phyloP scores from a whole-genome alignment of 495 filamentous ascomycete genomes.

The Saxispiralis lemnorum region DNA sequence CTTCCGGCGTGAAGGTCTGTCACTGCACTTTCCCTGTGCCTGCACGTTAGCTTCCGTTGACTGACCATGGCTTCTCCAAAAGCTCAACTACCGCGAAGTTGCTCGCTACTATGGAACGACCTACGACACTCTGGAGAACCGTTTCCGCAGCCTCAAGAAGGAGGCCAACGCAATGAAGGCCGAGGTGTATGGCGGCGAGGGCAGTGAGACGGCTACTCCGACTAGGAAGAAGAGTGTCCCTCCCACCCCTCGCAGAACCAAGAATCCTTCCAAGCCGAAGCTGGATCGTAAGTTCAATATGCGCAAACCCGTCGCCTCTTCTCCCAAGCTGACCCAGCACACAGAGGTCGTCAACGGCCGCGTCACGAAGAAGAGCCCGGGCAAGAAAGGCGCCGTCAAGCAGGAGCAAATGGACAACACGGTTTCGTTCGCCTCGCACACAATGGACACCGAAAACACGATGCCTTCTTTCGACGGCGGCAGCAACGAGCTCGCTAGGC shows the following conservation, averaged over 20 bases:
- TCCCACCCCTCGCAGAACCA: conserved; percentile 12
- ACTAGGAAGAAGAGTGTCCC: conserved; percentile 9
- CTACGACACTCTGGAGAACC: conserved; percentile 28
- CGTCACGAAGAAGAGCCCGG: not conserved
- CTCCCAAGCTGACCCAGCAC: not conserved
- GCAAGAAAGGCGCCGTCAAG: not conserved
- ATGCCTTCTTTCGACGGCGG: too few species aligned
- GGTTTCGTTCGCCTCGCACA: too few species aligned
- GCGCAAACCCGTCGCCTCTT: not conserved
- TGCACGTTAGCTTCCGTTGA: not conserved
- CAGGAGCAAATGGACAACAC: not conserved
- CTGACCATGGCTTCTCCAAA: not conserved
- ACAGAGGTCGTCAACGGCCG: not conserved
- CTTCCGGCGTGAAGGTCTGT: conserved; percentile 13
- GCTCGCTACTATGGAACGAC: conserved; percentile 22
- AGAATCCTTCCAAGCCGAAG: conserved; percentile 15
- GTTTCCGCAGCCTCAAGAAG: conserved; percentile 22
- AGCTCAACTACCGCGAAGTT: not conserved
- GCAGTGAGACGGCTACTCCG: conserved; percentile 9
- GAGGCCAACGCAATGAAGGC: conserved; percentile 17
- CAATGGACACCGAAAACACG: too few species aligned
- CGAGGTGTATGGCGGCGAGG: conserved; percentile 17
- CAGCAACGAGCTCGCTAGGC: too few species aligned
- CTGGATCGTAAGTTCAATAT: conserved; percentile 3
- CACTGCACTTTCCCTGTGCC: not conserved